These are phyloP conservation scores for Talaromyces pinophilus DNA, from an alignment of 2,329 filamentous ascomycete species.

Conservation along the genomic window DNA sequence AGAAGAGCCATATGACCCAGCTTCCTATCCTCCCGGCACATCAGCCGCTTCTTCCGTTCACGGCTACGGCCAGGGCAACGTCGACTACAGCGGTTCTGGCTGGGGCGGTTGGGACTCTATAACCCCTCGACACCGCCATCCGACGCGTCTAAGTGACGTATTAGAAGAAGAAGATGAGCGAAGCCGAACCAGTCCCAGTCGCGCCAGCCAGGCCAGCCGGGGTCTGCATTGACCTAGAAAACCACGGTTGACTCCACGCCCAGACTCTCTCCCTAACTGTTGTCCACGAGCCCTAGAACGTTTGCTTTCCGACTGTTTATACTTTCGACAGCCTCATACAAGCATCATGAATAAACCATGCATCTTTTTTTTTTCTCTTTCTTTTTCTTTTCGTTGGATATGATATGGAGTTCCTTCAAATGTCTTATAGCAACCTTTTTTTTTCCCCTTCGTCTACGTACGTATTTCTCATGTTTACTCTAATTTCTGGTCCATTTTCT, in stretches of 20 bases:
- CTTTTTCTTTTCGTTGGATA: conserved; percentile 14
- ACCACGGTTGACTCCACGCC: not conserved
- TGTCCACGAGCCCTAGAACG: not conserved
- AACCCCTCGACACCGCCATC: conserved; percentile 75
- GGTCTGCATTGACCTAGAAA: conserved; percentile 33
- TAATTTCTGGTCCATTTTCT: conserved; percentile 11
- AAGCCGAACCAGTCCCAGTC: conserved; percentile 69
- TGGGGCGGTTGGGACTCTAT: conserved; percentile 76
- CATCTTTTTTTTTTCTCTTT: not conserved
- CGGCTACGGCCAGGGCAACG: conserved; percentile 39
- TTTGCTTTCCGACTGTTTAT: conserved; percentile 2
- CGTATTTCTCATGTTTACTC: not conserved
- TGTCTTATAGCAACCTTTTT: conserved; percentile 7
- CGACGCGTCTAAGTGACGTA: conserved; percentile 84
- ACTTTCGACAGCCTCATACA: not conserved
- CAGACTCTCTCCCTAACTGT: not conserved
- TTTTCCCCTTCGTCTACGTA: not conserved
- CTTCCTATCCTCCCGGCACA: conserved; percentile 29
- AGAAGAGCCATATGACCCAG: conserved; percentile 44
- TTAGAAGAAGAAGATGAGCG: conserved; percentile 81
- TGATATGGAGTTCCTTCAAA: conserved; percentile 15
- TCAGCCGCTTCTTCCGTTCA: conserved; percentile 30
- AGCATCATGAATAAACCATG: conserved; percentile 13
- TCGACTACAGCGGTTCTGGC: conserved; percentile 67
- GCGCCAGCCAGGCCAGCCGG: conserved; percentile 45